Base-by-base conservation (phyloP, 805 yeast species). In the Ascoidea rubescens region DNA sequence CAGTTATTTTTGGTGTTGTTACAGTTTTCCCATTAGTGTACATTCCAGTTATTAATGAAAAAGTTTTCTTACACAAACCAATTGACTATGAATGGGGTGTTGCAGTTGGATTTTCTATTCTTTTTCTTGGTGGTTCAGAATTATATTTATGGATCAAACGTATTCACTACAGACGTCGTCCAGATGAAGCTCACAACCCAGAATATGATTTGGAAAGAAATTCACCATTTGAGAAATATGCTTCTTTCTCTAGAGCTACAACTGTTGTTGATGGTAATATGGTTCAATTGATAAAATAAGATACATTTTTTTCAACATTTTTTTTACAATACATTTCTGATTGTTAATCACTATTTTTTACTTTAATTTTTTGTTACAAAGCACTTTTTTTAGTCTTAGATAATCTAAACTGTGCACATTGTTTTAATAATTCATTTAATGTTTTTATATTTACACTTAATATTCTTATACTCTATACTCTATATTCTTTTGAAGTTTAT, bases 81-180 rank as follows among this genome's bases (percentile, higher is more conserved):
- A 85, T 87, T 56, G 75, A 81, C 7, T 80, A 79, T 67, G 95
- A 87, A 69, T 87, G 95, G 95, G 91, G 86, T 14, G 66, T 86
- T 55, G 76, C 87, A 1, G 68, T 82, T 56, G 86, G 78, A 0
- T 74, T 80, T 55, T 68, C 83, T 4, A 53, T 78, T 4, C 68
- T 74, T 44, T 87, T 82, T 62, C 71, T 86, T 58, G 53, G 66
- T 5, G 80, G 81, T 6, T 74, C 78, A 55, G 96, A 87, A 65
- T 52, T 69, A 6, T 85, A 83, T 77, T 87, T 87, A 64, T 77
- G 71, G 64, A 55, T 65, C 60, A 87, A 87, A 69, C 74, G 95
- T 61, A 52, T 69, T 4, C 78, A 75, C 60, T 73, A 61, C 62
- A 69, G 77, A 53, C 70, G 66, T 50, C 63, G 61, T 45, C 62